phyloP scores from a whole-genome alignment of 768 basidiomycete species.

The Xerocomus potaroensis region DNA sequence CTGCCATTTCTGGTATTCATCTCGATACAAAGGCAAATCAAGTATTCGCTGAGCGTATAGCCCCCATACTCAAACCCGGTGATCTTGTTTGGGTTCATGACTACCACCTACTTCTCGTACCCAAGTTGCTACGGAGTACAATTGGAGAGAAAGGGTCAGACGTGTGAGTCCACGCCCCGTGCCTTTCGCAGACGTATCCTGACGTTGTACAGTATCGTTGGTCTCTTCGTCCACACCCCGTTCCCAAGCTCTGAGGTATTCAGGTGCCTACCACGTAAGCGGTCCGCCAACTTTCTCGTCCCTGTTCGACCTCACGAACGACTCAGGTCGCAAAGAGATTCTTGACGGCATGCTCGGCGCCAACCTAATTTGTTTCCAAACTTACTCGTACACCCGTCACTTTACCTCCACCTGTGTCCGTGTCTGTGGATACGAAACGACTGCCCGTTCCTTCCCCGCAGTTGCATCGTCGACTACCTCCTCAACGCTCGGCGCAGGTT shows the following conservation, averaged over 20 bases:
- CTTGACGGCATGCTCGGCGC: conserved; percentile 98
- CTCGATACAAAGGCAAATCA: conserved; percentile 64
- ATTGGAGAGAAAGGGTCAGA: conserved; percentile 36
- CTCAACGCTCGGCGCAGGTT: conserved; percentile 4
- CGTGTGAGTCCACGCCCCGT: conserved; percentile 12
- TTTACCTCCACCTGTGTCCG: conserved; percentile 94
- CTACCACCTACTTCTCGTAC: conserved; percentile 92
- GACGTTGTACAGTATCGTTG: conserved; percentile 46
- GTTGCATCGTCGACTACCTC: conserved; percentile 2
- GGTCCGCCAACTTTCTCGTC: background rate
- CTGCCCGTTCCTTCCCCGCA: conserved; percentile 22
- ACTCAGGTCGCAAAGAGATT: conserved; percentile 83
- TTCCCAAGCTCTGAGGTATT: conserved; percentile 98
- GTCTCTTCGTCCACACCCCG: conserved; percentile 95
- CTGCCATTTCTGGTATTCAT: conserved; percentile 2
- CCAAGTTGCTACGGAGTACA: conserved; percentile 72
- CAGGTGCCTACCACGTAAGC: conserved; percentile 83
- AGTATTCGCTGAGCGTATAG: conserved; percentile 71
- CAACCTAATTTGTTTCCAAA: conserved; percentile 96
- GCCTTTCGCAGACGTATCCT: background rate
- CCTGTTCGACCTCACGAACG: conserved; percentile 1
- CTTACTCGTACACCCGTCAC: conserved; percentile 93
- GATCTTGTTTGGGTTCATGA: conserved; percentile 94
- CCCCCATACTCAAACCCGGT: conserved; percentile 76
- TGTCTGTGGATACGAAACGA: conserved; percentile 92